A percentile compares a stretch with the other conserved stretches of the same genome.
Conservation (phyloP, 2,329 filamentous ascomycete species). For the Fusarium udum region DNA sequence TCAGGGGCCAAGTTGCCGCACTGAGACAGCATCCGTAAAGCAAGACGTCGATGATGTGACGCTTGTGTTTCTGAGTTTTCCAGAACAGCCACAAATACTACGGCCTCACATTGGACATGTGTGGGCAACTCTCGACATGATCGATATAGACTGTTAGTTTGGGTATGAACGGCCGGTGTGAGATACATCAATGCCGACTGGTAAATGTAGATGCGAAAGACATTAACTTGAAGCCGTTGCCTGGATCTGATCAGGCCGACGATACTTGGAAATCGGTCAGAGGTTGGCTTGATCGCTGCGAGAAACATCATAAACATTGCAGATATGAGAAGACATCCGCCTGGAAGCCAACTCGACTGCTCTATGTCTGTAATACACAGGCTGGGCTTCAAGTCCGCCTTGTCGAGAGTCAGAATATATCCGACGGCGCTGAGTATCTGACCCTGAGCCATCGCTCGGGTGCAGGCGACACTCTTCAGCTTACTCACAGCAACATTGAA, state of each 20-base stretch:
- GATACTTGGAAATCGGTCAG: neutral
- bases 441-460: constrained; percentile 7
- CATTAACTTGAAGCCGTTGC: neutral
- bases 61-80: neutral
- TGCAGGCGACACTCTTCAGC: neutral
- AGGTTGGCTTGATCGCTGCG: constrained; percentile 6
- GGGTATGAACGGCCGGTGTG: neutral
- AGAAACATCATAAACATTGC: neutral
- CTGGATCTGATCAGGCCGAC: neutral
- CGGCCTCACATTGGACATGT: neutral
- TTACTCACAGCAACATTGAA: neutral
- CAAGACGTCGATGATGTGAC: neutral
- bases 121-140: constrained; percentile 2
- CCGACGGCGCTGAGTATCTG: neutral
- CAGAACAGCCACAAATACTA: neutral
- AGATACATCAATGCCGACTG: neutral
- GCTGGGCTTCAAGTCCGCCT: neutral
- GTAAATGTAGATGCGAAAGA: neutral
- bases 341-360: constrained; percentile 7
- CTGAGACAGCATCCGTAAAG: neutral
- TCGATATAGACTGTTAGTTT: neutral
- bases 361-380: neutral
- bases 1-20: neutral
- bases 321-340: neutral
- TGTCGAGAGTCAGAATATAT: neutral